Percentiles rank a stretch among this genome's conserved stretches.
Evolutionary conservation across 2,329 filamentous ascomycete species (phyloP).

Genomic region (Penicillium sp.): DNA sequence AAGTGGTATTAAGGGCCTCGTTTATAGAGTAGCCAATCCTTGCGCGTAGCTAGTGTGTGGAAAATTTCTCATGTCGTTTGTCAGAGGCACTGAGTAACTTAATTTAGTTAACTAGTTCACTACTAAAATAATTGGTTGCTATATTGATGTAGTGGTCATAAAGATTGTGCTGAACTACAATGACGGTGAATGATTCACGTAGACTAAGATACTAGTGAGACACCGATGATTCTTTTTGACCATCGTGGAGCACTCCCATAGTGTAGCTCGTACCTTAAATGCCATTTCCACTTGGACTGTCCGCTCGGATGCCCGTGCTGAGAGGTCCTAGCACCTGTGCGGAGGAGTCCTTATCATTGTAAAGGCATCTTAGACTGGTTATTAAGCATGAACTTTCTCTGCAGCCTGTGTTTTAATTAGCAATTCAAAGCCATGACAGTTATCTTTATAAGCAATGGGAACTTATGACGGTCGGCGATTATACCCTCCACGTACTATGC

Average conservation of each 20-base stretch:
- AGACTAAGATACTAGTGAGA: not conserved
- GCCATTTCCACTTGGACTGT: not conserved
- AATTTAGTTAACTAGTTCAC: too few species aligned
- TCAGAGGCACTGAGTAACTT: not conserved
- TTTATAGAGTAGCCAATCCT: not conserved
- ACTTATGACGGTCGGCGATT: not conserved
- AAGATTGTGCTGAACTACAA: not conserved
- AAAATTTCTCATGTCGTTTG: not conserved
- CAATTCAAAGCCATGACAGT: not conserved
- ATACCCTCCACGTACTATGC: not conserved
- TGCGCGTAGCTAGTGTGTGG: not conserved
- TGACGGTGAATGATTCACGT: not conserved
- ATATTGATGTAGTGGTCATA: not conserved
- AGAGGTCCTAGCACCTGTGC: not conserved
- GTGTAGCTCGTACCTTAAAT: conserved; percentile 5
- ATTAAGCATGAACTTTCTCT: not conserved
- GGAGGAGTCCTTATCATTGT: not conserved
- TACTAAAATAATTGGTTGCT: too few species aligned
- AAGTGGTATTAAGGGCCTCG: not conserved
- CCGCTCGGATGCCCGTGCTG: not conserved
- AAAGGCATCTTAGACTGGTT: too few species aligned
- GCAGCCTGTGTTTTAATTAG: not conserved
- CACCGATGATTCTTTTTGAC: not conserved
- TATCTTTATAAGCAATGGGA: not conserved
- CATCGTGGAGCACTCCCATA: not conserved